Evolutionary conservation across 2,329 filamentous ascomycete genomes (phyloP), one percentile per base, ranked within the genome.

Genomic region (Metarhizium brunneum): DNA sequence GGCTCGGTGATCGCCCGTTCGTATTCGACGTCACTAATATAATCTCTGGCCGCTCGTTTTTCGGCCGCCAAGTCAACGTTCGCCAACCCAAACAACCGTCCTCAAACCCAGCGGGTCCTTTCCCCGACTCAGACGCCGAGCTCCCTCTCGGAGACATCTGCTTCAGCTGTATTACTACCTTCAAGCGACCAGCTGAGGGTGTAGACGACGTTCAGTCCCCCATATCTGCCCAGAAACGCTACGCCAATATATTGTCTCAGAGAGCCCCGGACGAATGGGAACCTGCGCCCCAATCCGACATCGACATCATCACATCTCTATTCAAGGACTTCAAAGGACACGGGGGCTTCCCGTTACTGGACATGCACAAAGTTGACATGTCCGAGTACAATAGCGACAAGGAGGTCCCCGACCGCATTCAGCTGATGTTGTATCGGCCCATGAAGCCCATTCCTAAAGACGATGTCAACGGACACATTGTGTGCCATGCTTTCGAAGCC

Each of bases 331-430:
- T 20, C 45, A 48, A 48, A 48, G 67, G 71, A 2, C 65, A 71
- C 1, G 77, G 76, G 2, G 65, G 64, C 0, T 81, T 81, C 55
- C 79, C 79, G 7, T 67, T 73, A 0, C 67, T 81, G 2, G 74
- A 80, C 50, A 79, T 81, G 75, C 73, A 73, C 62, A 81, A 81
- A 65, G 79, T 82, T 7, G 78, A 81, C 61, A 76, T 82, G 73
- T 59, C 58, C 0, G 65, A 55, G 0, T 78, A 70, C 58, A 82
- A 82, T 60, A 62, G 64, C 8, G 69, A 59, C 0, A 72, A 69
- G 50, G 65, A 72, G 0, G 56, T 78, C 7, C 65, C 74, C 4
- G 77, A 79, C 40, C 68, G 73, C 6, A 71, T 76, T 18, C 76
- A 82, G 60, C 66, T 82, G 7, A 60, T 80, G 1, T 60, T 78